Percentiles rank a stretch among this genome's conserved stretches.
These are phyloP conservation scores for Forsythia suspensa DNA, from an alignment of 257 asterid species.

Conservation along the genomic window DNA sequence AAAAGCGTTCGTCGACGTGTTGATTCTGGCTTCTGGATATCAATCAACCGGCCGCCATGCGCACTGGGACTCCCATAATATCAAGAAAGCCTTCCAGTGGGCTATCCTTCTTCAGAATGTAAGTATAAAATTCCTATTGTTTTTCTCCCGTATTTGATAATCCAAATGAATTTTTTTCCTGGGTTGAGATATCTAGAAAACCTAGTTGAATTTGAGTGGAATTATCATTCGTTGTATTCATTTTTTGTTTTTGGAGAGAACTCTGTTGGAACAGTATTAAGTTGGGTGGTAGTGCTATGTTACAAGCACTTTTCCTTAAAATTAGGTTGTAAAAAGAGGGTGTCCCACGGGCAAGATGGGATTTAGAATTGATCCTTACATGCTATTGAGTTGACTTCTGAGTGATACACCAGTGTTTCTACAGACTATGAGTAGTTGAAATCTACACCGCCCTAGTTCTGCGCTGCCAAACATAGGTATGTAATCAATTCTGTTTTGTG, in stretches of 20 bases:
- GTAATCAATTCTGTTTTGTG: background rate
- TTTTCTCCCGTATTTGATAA: background rate
- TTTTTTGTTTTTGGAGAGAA: background rate
- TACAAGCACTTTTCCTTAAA: too few species aligned
- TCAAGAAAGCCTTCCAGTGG: constrained; percentile 64
- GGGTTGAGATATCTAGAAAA: background rate
- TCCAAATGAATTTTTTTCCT: background rate
- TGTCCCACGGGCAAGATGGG: too few species aligned
- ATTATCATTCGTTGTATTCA: background rate
- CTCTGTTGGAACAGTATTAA: background rate
- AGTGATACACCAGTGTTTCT: too few species aligned
- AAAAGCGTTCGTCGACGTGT: constrained; percentile 56
- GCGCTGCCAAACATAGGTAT: too few species aligned
- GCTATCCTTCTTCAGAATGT: constrained; percentile 65
- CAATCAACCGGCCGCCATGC: constrained; percentile 75
- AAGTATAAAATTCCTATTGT: constrained; percentile 1
- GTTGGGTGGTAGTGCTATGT: background rate
- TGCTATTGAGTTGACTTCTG: too few species aligned
- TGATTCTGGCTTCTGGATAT: constrained; percentile 70
- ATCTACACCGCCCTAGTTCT: too few species aligned
- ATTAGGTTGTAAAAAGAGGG: too few species aligned
- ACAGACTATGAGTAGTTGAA: too few species aligned
- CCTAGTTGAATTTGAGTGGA: background rate
- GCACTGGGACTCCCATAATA: constrained; percentile 60
- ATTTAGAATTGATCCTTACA: too few species aligned